Percentiles rank a stretch among this genome's conserved stretches.
phyloP scores from a whole-genome alignment of 176 grass and related monocot species.

The Cymbopogon citratus region DNA sequence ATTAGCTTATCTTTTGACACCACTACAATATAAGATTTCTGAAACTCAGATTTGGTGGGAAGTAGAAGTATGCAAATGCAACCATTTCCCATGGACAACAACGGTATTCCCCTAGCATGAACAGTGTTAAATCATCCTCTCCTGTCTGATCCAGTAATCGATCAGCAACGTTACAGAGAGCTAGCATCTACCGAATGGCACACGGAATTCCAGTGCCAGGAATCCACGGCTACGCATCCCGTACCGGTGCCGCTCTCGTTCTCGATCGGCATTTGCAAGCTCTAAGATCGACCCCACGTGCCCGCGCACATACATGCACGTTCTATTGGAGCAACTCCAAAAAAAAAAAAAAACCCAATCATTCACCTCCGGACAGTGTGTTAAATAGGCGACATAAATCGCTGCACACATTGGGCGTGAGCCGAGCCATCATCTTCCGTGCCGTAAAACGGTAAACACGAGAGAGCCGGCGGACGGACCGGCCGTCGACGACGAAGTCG shows the following conservation, averaged over 20 bases:
- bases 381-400: conserved; percentile 39
- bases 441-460: background rate
- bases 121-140: too few relatives aligned
- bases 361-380: conserved; percentile 21
- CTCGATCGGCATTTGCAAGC: too few relatives aligned
- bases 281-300: background rate
- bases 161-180: too few relatives aligned
- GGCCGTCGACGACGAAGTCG: background rate
- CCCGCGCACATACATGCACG: background rate
- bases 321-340: background rate
- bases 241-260: too few relatives aligned
- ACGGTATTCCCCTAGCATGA: too few relatives aligned
- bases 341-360: background rate
- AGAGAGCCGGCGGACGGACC: background rate
- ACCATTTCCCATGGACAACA: too few relatives aligned
- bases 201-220: background rate
- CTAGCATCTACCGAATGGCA: too few relatives aligned
- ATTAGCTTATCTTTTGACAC: too few relatives aligned
- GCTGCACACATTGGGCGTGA: conserved; percentile 35
- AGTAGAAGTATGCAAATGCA: too few relatives aligned
- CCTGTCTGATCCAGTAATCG: too few relatives aligned
- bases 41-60: too few relatives aligned
- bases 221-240: background rate
- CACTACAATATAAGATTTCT: too few relatives aligned
- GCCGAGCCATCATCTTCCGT: background rate